Percentiles rank a stretch among this genome's conserved stretches.
phyloP scores from a whole-genome alignment of 106 monocot genomes.

The Apostasia ramifera region DNA sequence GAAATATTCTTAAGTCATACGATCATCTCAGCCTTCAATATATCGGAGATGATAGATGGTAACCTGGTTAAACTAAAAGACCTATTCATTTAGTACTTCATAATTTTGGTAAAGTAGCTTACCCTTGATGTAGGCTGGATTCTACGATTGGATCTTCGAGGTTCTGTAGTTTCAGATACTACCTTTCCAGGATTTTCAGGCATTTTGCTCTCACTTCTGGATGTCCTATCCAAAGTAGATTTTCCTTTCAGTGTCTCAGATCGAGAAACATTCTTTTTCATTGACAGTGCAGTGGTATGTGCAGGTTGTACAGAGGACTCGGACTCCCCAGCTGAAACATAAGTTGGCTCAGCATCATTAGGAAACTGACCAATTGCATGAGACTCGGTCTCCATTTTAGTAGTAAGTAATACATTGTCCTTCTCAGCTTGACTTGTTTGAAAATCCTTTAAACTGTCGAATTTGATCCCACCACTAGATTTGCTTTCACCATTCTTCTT shows the following conservation, averaged over 20 bases:
- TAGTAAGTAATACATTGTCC: constrained; percentile 16
- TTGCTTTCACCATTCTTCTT: constrained; percentile 33
- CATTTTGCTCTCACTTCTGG: constrained; percentile 15
- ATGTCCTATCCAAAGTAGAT: constrained; percentile 23
- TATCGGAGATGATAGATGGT: too few relatives aligned
- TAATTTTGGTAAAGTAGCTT: constrained; percentile 3
- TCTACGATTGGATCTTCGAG: constrained; percentile 80
- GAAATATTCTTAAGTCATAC: too few relatives aligned
- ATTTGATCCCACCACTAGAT: constrained; percentile 24
- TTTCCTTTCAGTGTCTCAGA: constrained; percentile 24
- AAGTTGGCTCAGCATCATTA: constrained; percentile 8
- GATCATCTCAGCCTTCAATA: too few relatives aligned
- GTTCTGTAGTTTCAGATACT: constrained; percentile 36
- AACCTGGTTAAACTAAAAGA: too few relatives aligned
- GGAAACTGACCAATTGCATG: constrained; percentile 13
- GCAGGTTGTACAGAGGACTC: constrained; percentile 20
- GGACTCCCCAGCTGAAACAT: constrained; percentile 7
- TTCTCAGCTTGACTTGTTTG: constrained; percentile 27
- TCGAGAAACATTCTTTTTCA: constrained; percentile 22
- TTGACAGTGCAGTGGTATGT: constrained; percentile 11
- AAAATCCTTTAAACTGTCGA: constrained; percentile 30
- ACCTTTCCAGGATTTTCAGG: constrained; percentile 23
- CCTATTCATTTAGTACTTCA: too few relatives aligned
- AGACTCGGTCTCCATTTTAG: constrained; percentile 16
- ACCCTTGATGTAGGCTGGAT: constrained; percentile 97